These are phyloP conservation scores for Candida glaebosa DNA, from an alignment of 805 yeast species.

Conservation along the genomic window DNA sequence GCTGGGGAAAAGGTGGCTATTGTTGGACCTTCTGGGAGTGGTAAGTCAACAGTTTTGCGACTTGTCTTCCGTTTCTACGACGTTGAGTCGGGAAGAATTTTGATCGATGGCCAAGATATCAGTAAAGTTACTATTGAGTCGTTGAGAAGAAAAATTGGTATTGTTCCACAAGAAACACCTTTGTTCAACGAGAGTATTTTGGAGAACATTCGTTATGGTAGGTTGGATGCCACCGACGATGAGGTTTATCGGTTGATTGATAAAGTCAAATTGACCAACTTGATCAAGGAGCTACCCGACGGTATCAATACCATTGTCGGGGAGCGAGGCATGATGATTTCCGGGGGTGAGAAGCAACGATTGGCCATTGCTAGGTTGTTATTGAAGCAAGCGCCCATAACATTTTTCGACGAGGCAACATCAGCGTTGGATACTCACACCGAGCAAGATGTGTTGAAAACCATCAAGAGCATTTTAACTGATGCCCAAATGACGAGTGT, in stretches of 20 bases:
- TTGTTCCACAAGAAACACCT: conserved; percentile 98
- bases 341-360: conserved; percentile 98
- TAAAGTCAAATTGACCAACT: conserved; percentile 63
- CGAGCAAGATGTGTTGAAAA: conserved; percentile 76
- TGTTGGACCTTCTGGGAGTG: conserved; percentile 96
- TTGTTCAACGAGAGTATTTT: conserved; percentile 84
- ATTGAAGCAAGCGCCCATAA: conserved; percentile 80
- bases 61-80: conserved; percentile 89
- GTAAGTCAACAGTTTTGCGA: conserved; percentile 85
- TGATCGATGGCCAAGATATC: conserved; percentile 88
- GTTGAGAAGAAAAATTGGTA: conserved; percentile 73
- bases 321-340: conserved; percentile 97
- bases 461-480: conserved; percentile 65
- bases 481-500: conserved; percentile 67
- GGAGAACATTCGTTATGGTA: conserved; percentile 86
- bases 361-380: conserved; percentile 91
- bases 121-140: conserved; percentile 70
- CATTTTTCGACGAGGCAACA: conserved; percentile 96
- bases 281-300: conserved; percentile 72
- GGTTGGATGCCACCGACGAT: conserved; percentile 65
- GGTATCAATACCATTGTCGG: conserved; percentile 89
- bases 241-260: conserved; percentile 64
- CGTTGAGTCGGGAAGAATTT: conserved; percentile 68
- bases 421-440: conserved; percentile 96
- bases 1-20: conserved; percentile 90